Evolutionary conservation across 202 grass and related monocot species (phyloP), one percentile per base, ranked within the genome.

Genomic region (Carex sylvatica): DNA sequence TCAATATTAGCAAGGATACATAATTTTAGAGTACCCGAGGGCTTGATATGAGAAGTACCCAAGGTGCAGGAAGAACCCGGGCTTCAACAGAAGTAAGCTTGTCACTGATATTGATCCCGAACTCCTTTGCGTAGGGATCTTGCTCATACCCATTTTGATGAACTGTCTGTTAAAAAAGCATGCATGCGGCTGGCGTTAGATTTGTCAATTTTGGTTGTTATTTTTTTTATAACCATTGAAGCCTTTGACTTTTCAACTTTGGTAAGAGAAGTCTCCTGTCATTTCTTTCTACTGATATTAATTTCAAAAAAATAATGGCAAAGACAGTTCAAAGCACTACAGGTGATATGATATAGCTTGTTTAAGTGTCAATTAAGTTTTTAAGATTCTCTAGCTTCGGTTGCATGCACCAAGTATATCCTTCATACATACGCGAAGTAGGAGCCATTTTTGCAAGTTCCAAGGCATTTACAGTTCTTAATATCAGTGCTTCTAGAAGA

Each of bases 111-210:
- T 99, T 96, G 58, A 99, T 99, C 6, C 96, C 96, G 80, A 99
- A 99, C 90, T 99, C 96, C 59, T 96, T 99, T 15, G 96, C 93
- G 70, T 96, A 96, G 75, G 96, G 96, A 88, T 99, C 96, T 90
- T 99, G 91, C 18, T 87, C 93, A 69, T 99, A 99, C 80, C 80
- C 91, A 67, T 99, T 96, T 89, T 96, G 96, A 80, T 95, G 87
- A 91, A 96, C 93, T 70, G 96, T 99, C 96, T 99, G 89, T n/a
- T 31, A 65, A 85, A 80, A 90, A 90, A 52, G 30, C 40, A 81
- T n/a, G 44, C 36, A 81, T n/a, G 28, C 4, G 2, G 53, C 33
- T 66, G 12, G 16, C 2, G 4, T 66, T 81, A 81, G 15, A 65
- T 64, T 44, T 80, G 15, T 63, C 46, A 38, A 26, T 65, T 65